Percentiles rank a stretch among this genome's conserved stretches.
phyloP scores from a whole-genome alignment of 768 basidiomycete genomes.

The Crassisporium funariophilum region DNA sequence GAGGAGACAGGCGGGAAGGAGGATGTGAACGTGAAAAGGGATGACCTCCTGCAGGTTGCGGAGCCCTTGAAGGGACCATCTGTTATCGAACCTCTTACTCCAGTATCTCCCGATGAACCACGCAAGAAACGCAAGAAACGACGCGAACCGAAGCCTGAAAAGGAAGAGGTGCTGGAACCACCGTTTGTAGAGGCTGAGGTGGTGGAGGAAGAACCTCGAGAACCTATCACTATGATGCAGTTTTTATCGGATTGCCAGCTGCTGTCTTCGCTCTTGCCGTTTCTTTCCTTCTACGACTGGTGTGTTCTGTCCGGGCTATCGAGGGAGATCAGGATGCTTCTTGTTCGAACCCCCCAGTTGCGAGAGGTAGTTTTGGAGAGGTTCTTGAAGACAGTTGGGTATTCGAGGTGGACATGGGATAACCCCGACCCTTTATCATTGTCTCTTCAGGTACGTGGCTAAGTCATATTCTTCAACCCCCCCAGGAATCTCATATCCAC shows the following conservation, averaged over 20 bases:
- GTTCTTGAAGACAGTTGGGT: conserved; percentile 73
- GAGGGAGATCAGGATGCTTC: conserved; percentile 48
- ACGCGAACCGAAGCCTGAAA: conserved; percentile 19
- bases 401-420: conserved; percentile 64
- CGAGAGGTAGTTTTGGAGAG: conserved; percentile 70
- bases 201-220: conserved; percentile 11
- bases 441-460: conserved; percentile 56
- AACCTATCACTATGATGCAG: conserved; percentile 36
- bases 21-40: not conserved
- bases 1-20: conserved; percentile 5
- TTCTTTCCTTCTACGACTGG: conserved; percentile 76
- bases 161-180: conserved; percentile 17
- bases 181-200: conserved; percentile 5
- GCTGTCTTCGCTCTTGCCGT: conserved; percentile 55
- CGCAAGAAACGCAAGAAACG: conserved; percentile 19
- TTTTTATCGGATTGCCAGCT: conserved; percentile 59
- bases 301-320: conserved; percentile 58
- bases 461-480: conserved; percentile 1
- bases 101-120: conserved; percentile 24
- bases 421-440: conserved; percentile 64
- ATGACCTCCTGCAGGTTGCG: not conserved
- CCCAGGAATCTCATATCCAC: too few relatives aligned
- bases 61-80: conserved; percentile 12
- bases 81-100: conserved; percentile 16
- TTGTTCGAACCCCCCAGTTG: conserved; percentile 52